Evolutionary conservation across 805 yeast genomes (phyloP).

Genomic region (Nakazawaea ishiwadae): DNA sequence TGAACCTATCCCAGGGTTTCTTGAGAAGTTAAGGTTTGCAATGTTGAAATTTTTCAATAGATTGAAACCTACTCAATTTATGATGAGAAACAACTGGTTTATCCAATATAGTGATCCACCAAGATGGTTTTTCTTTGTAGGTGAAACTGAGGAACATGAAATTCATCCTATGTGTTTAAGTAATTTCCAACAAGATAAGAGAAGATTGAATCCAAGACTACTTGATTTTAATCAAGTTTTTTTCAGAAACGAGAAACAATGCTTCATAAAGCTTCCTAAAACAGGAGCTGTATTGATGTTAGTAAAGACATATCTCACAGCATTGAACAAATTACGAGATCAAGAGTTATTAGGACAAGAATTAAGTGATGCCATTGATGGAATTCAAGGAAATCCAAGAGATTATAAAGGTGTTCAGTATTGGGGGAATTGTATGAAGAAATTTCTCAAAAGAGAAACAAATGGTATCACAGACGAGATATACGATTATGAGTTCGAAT

Average conservation of each 20-base stretch:
- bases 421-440: constrained; percentile 47
- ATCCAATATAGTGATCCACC: constrained; percentile 49
- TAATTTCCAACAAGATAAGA: constrained; percentile 24
- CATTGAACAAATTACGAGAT: constrained; percentile 33
- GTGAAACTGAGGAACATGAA: constrained; percentile 26
- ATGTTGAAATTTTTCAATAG: constrained; percentile 58
- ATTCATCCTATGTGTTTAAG: constrained; percentile 26
- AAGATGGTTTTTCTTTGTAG: constrained; percentile 30
- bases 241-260: constrained; percentile 50
- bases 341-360: constrained; percentile 38
- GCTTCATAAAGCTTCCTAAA: constrained; percentile 38
- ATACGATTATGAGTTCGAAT: constrained; percentile 18
- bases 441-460: constrained; percentile 23
- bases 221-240: constrained; percentile 34
- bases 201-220: constrained; percentile 27
- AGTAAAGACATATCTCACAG: constrained; percentile 45
- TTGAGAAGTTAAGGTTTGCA: constrained; percentile 43
- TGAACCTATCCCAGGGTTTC: constrained; percentile 60
- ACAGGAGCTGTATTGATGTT: constrained; percentile 39
- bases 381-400: constrained; percentile 50
- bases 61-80: constrained; percentile 44
- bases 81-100: constrained; percentile 59
- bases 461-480: constrained; percentile 27
- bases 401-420: constrained; percentile 52
- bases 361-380: constrained; percentile 50